Conservation (phyloP, 495 filamentous ascomycete genomes). For the Rostrohypoxylon terebratum region DNA sequence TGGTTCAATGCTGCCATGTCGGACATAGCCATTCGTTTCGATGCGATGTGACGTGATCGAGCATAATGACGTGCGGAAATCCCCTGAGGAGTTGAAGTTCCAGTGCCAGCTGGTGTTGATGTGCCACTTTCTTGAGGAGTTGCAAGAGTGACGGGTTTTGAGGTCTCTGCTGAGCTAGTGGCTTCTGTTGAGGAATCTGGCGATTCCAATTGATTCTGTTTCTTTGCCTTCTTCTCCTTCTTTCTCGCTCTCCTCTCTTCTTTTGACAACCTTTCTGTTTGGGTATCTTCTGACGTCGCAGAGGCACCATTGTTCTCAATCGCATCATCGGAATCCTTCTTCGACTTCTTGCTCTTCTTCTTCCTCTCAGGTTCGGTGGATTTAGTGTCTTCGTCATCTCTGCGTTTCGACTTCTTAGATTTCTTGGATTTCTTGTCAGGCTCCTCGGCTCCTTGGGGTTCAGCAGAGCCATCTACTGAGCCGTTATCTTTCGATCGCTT, state of each 20-base stretch:
- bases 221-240: constrained; percentile 59
- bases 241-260: constrained; percentile 62
- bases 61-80: constrained; percentile 30
- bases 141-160: constrained; percentile 3
- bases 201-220: constrained; percentile 47
- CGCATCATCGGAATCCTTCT: constrained; percentile 27
- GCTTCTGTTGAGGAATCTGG: constrained; percentile 35
- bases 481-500: constrained; percentile 50
- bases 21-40: constrained; percentile 42
- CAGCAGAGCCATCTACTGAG: constrained; percentile 14
- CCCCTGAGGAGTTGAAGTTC: constrained; percentile 37
- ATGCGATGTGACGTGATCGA: constrained; percentile 43
- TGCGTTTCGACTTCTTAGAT: constrained; percentile 51
- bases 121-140: constrained; percentile 37
- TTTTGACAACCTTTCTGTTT: constrained; percentile 44
- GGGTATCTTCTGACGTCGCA: constrained; percentile 26
- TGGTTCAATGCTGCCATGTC: constrained; percentile 43
- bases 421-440: constrained; percentile 47
- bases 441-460: constrained; percentile 45
- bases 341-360: constrained; percentile 49
- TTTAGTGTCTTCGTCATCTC: constrained; percentile 48
- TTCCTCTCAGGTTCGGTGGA: constrained; percentile 33
- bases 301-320: constrained; percentile 9
- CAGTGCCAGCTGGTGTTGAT: constrained; percentile 33
- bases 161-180: constrained; percentile 3